Base-by-base conservation (phyloP, 2,329 filamentous ascomycete genomes). In the Apiospora kogelbergensis region DNA sequence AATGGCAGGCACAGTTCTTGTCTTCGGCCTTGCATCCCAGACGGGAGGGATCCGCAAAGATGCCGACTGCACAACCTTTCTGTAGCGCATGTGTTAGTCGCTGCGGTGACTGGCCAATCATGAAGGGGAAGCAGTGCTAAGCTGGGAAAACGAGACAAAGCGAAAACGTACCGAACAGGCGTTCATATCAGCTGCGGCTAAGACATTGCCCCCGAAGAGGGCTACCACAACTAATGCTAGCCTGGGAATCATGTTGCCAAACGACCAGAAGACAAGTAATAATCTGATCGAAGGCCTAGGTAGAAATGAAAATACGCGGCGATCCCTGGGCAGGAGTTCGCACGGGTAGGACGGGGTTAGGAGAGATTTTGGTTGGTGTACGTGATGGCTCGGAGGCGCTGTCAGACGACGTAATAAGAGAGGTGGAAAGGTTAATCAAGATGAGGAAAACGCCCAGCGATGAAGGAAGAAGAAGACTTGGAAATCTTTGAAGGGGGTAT, bases 31-130 rank as follows among this genome's bases (percentile, higher is more conserved):
- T 42, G 60, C 69, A 70, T 37, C 48, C 57, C 11, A 70, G 40
- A 20, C 33, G 45, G 37, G 57, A 57, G 17, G 69, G 67, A 66
- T 70, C 67, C 20, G 42, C 24, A 22, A 67, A 70, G 44, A 68
- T 60, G 40, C 33, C 40, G 37, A 45, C 66, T n/a, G 67, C 66
- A 37, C 69, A 70, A 5, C 69, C 69, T 22, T 64, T 57, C 69
- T 70, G 67, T 68, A 60, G 26, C 46, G 48, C 37, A 42, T 26
- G 46, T 41, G 37, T 63, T 42, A 42, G 66, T 17, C 37, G 53
- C 53, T 37, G 53, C 17, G 17, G 30, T 37, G 30, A 37, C 30
- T 22, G 53, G 17, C 53, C 53, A 60, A 60, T 60, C 53, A 60
- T 37, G 60, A 30, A 30, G n/a, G 44, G 44, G 30, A 30, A 66